Evolutionary conservation across 2,329 filamentous ascomycete genomes (phyloP), one percentile per base, ranked within the genome.

Genomic region (Tolypocladium guangdongense): DNA sequence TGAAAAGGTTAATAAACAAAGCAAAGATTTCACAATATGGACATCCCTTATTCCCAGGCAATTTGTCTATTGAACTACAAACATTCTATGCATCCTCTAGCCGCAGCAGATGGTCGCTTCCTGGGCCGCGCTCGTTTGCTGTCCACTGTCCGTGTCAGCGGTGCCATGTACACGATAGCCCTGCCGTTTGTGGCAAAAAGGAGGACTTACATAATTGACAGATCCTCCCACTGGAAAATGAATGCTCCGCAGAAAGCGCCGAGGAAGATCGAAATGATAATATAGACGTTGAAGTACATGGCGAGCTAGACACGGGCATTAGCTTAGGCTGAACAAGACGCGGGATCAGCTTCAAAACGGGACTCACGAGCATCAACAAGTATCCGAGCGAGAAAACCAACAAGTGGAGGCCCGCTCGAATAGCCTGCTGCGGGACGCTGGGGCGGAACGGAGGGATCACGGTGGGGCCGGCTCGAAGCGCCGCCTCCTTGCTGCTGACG

Each of bases 231-330:
- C 33, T 83, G 80, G 65, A 89, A 92, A 55, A 88, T 63, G 58
- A 90, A 88, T 14, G 79, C 76, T 18, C 88, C 89, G 6, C 91
- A 54, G 58, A 82, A 89, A 0, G 86, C 82, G 1, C 89, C 89
- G 53, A 92, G 78, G 57, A 92, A 81, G 66, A 93, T 89, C 60
- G 83, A 88, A 55, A 92, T 84, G 66, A 93, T 88, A 57, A 93
- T 78, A 68, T 89, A 93, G 11, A 84, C 81, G 60, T 82, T 82
- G 69, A 78, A 83, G 65, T 82, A 81, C 77, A 81, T 81, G 57
- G 76, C 77, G n/a, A 71, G 69, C 57, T 63, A 70, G 53, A 24
- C 18, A 7, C 14, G 18, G 14, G 11, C 11, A 16, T 41, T 7
- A 46, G 32, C 20, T 27, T 33, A 5, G 22, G 43, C 43, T 10